These are phyloP conservation scores for Solanum dulcamara DNA, from an alignment of 257 asterid genomes.

Conservation along the genomic window DNA sequence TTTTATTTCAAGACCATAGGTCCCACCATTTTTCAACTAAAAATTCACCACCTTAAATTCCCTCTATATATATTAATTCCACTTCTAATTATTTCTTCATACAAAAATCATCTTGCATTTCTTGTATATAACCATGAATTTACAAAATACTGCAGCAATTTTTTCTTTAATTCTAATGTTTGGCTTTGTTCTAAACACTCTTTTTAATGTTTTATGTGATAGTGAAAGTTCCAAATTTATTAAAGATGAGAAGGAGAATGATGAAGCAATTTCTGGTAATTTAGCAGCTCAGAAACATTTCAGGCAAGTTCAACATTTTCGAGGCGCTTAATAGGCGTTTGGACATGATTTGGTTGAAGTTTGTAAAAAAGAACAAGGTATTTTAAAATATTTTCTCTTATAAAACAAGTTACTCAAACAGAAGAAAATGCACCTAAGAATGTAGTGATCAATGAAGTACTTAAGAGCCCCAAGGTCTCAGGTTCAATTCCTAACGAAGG, in stretches of 20 bases:
- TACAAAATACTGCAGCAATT: neutral
- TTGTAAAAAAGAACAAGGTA: no score
- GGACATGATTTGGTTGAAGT: neutral
- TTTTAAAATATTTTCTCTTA: no score
- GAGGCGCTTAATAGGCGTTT: neutral
- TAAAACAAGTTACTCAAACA: no score
- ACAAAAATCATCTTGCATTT: no score
- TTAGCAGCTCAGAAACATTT: conserved; percentile 28
- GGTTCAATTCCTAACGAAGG: no score
- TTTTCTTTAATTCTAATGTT: neutral
- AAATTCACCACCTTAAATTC: neutral
- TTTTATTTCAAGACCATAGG: neutral
- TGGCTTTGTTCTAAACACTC: neutral
- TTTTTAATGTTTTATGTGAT: neutral
- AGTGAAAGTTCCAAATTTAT: neutral
- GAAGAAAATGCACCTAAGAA: no score
- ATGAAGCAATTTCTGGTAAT: neutral
- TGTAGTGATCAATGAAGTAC: no score
- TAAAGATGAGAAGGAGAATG: neutral
- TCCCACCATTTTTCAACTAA: neutral
- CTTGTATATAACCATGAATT: no score
- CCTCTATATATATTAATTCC: neutral
- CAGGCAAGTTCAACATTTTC: conserved; percentile 12
- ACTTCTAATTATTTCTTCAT: neutral
- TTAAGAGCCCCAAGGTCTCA: no score